Evolutionary conservation across 2,329 filamentous ascomycete genomes (phyloP), one percentile per base, ranked within the genome.

Genomic region (Colletotrichum tanaceti): DNA sequence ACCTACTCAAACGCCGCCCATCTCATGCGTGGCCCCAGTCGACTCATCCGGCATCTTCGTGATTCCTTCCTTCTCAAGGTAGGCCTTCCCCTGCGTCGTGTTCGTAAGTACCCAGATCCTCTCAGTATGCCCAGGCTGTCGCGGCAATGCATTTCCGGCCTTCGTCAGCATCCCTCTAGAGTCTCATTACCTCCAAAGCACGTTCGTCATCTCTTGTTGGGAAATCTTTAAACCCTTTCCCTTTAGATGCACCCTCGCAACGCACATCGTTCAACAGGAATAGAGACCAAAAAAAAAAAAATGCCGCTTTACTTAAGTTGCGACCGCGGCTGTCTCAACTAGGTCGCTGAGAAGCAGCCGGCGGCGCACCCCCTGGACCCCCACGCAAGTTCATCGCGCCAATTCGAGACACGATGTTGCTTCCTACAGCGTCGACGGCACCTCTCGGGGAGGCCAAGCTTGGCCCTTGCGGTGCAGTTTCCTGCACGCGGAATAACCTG

Each of bases 341-440:
- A 32, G 66, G 68, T 2, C 70, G 63, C 32, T 65, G 66, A 24
- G 58, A 38, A 14, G 61, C n/a, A 28, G 41, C 53, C 35, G 58
- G 22, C 10, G 58, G 46, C 3, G 70, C 32, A 54, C 72, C 73
- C 57, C 72, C 71, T 32, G 77, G 73, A 7, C 75, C 78, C 4
- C 87, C 87, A 18, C 91, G 83, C 52, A 97, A 81, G 75, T 93
- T 94, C 71, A 96, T 88, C 65, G 90, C 91, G 7, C 93, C 93
- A 73, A 98, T 96, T 38, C 94, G 87, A 70, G 91, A 92, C 22
- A 97, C 93, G 60, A 98, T 89, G 72, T 94, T 95, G 79, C 91
- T 95, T 0, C 95, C 95, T 1, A 98, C 94, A 0, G 94, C 94
- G 79, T 98, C 95, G 3, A 98, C 94, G 0, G 95, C 95, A 0